Conservation (phyloP, 306 rosid genomes). For the Cotoneaster glaucophyllus region DNA sequence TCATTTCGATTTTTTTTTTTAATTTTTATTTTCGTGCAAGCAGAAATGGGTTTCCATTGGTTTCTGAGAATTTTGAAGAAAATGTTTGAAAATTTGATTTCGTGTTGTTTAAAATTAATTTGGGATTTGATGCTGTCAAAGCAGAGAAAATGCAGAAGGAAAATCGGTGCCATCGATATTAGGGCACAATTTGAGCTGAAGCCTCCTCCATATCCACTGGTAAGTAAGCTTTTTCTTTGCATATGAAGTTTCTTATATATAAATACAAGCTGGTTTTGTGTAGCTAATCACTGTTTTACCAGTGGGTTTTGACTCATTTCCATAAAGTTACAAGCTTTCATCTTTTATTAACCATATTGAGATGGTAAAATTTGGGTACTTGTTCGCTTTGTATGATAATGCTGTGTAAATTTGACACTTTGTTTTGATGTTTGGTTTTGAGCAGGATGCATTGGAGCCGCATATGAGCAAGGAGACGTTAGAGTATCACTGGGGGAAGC, state of each 20-base stretch:
- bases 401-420: neutral
- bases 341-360: neutral
- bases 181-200: conserved; percentile 59
- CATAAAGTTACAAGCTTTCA: neutral
- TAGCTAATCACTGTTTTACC: neutral
- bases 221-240: conserved; percentile 23
- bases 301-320: neutral
- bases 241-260: neutral
- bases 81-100: neutral
- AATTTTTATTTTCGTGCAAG: too few relatives aligned
- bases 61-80: neutral
- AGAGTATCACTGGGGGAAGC: conserved; percentile 94
- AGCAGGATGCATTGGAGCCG: conserved; percentile 86
- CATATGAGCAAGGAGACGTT: conserved; percentile 73
- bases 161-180: conserved; percentile 23
- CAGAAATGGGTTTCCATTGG: neutral
- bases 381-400: neutral
- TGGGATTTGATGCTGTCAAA: neutral
- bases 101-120: too few relatives aligned
- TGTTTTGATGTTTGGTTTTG: conserved; percentile 3
- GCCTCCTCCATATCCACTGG: conserved; percentile 89
- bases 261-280: neutral
- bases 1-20: neutral
- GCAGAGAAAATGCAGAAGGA: conserved; percentile 46
- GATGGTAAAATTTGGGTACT: neutral